A percentile compares a stretch with the other conserved stretches of the same genome.
phyloP scores from a whole-genome alignment of 176 grass and related monocot genomes.

The Musa troglodytarum region DNA sequence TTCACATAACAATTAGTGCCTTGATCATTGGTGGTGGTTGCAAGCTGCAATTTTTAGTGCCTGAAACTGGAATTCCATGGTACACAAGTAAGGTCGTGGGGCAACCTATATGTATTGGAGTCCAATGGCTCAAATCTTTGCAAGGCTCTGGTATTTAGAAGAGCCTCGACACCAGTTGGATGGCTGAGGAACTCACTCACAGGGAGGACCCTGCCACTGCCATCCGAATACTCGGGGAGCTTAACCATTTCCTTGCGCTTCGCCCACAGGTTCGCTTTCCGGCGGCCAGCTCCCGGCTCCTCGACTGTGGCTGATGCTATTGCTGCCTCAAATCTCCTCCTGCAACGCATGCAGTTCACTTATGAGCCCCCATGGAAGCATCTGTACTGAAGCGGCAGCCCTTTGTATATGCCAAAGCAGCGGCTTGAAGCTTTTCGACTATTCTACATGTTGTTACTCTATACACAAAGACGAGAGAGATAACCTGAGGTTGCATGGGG shows the following conservation, averaged over 20 bases:
- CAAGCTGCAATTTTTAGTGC: not conserved
- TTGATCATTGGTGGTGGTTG: not conserved
- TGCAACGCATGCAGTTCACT: not conserved
- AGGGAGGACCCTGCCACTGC: not conserved
- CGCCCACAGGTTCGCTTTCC: conserved; percentile 6
- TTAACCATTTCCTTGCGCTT: not conserved
- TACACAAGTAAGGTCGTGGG: not conserved
- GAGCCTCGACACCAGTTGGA: conserved; percentile 54
- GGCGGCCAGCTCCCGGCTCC: not conserved
- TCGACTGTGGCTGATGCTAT: not conserved
- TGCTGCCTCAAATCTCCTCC: not conserved
- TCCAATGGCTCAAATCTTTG: conserved; percentile 50
- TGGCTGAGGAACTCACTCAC: conserved; percentile 61
- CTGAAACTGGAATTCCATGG: not conserved
- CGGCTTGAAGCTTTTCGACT: too few relatives aligned
- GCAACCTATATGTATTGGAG: conserved; percentile 21
- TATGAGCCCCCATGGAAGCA: not conserved
- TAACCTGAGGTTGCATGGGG: not conserved
- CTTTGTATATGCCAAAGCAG: too few relatives aligned
- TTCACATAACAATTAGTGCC: too few relatives aligned
- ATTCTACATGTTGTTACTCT: too few relatives aligned
- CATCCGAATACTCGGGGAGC: not conserved
- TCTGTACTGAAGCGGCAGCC: not conserved
- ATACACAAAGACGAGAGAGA: too few relatives aligned
- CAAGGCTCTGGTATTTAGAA: conserved; percentile 67